Evolutionary conservation across 2,329 filamentous ascomycete genomes (phyloP), one percentile per base, ranked within the genome.

Genomic region (Didymella glomerata): DNA sequence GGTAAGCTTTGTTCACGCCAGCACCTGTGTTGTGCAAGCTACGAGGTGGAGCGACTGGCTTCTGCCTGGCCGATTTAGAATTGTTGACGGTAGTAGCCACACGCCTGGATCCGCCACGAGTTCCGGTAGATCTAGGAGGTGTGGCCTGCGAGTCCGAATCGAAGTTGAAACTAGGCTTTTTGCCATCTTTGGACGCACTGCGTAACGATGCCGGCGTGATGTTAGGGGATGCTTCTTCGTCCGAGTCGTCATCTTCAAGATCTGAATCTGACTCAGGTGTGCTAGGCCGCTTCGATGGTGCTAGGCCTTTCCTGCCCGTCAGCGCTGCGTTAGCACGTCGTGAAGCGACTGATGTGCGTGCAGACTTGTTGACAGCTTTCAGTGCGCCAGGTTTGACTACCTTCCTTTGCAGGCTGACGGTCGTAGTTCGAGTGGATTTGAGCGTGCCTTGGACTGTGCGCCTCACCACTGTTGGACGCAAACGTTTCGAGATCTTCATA

Each of bases 161-260:
- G 14, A 47, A 28, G 16, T 66, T 64, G 53, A 67, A 58, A 16
- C 50, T 24, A 25, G 60, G 62, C 41, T 56, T 67, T 13, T 32
- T 63, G 38, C 62, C 59, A 14, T 59, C 68, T 48, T 63, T 72
- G 13, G 65, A 62, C 16, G 74, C 73, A 54, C 73, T 76, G 34
- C 74, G 72, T 4, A 76, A 64, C 27, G 73, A 75, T 3, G 72
- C 72, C n/a, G 74, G 73, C 9, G 74, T 76, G 28, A 76, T 76
- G 28, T 76, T 76, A 10, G 69, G 68, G 4, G 73, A 73, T 6
- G 57, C 54, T 11, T 69, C 68, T 9, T 67, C 62, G 3, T 73
- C 70, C 1, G 66, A 65, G 13, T 66, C 65, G 3, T 52, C 40
- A 2, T 57, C 48, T 14, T 61, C 56, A 14, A 48, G 45, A 6